Evolutionary conservation across 441 rosid genomes (phyloP).

Genomic region (Biscutella laevigata): DNA sequence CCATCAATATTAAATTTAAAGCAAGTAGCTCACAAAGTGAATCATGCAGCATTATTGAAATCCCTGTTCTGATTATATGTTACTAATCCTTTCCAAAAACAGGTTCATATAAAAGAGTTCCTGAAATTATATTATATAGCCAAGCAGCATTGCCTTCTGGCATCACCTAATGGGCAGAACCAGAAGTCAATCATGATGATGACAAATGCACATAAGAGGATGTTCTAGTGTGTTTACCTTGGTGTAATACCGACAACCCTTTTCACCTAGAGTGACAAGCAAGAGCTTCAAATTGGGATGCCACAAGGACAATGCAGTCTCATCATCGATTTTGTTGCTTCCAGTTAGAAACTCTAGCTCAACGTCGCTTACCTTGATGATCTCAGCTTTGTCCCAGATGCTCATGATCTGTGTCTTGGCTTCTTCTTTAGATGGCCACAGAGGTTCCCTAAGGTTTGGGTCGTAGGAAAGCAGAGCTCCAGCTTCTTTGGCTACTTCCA

Average conservation of each 20-base stretch:
- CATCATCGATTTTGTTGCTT: slow-evolving; percentile 38
- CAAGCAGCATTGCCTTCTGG: slow-evolving; percentile 20
- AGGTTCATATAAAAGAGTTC: slow-evolving; percentile 3
- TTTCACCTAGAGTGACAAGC: slow-evolving; percentile 41
- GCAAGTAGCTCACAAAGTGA: slow-evolving; percentile 15
- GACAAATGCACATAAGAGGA: slow-evolving; percentile 3
- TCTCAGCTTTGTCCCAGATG: slow-evolving; percentile 47
- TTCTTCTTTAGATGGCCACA: slow-evolving; percentile 48
- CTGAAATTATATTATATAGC: background rate
- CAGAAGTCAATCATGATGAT: slow-evolving; percentile 7
- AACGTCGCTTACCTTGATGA: slow-evolving; percentile 49
- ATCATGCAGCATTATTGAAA: background rate
- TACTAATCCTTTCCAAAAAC: slow-evolving; percentile 1
- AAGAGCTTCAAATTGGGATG: slow-evolving; percentile 42
- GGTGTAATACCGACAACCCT: slow-evolving; percentile 39
- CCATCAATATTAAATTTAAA: slow-evolving; percentile 5
- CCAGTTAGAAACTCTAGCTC: slow-evolving; percentile 48
- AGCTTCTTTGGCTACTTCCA: slow-evolving; percentile 37
- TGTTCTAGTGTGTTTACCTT: slow-evolving; percentile 19
- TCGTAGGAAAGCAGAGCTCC: slow-evolving; percentile 46
- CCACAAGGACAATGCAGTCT: slow-evolving; percentile 38
- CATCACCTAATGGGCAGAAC: slow-evolving; percentile 15
- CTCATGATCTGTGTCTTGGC: slow-evolving; percentile 41
- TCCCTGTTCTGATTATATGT: background rate
- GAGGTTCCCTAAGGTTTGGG: slow-evolving; percentile 38